These are phyloP conservation scores for Amanita jacksonii DNA, from an alignment of 768 basidiomycete genomes.

Conservation along the genomic window DNA sequence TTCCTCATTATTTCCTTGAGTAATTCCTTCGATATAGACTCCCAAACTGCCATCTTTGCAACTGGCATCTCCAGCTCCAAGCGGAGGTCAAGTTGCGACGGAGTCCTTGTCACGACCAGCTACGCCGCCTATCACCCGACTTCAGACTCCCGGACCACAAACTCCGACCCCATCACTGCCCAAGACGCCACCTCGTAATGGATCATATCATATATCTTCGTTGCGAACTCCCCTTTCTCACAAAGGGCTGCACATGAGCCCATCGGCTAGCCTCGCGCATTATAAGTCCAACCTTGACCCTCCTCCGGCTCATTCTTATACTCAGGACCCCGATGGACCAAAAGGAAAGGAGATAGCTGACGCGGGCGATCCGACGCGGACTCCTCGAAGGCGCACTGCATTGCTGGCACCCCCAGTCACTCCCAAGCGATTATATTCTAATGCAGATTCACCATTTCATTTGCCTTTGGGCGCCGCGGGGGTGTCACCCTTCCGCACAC, in stretches of 20 bases:
- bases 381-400: slow-evolving; percentile 26
- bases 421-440: slow-evolving; percentile 24
- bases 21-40: slow-evolving; percentile 6
- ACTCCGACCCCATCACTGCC: slow-evolving; percentile 15
- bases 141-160: slow-evolving; percentile 5
- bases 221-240: slow-evolving; percentile 60
- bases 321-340: slow-evolving; percentile 14
- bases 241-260: slow-evolving; percentile 62
- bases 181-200: slow-evolving; percentile 30
- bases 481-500: slow-evolving; percentile 38
- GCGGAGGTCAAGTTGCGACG: slow-evolving; percentile 28
- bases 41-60: slow-evolving; percentile 25
- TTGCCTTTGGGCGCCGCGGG: slow-evolving; percentile 21
- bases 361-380: slow-evolving; percentile 24
- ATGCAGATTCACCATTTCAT: slow-evolving; percentile 27
- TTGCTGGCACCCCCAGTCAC: slow-evolving; percentile 26
- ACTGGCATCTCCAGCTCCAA: slow-evolving; percentile 37
- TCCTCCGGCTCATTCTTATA: slow-evolving; percentile 31
- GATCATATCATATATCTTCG: slow-evolving; percentile 40
- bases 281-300: slow-evolving; percentile 65
- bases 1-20: neutral
- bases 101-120: neutral
- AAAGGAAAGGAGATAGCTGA: slow-evolving; percentile 16
- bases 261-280: slow-evolving; percentile 52
- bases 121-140: slow-evolving; percentile 13